phyloP scores from a whole-genome alignment of 306 rosid genomes.

The Fragaria ananassa region DNA sequence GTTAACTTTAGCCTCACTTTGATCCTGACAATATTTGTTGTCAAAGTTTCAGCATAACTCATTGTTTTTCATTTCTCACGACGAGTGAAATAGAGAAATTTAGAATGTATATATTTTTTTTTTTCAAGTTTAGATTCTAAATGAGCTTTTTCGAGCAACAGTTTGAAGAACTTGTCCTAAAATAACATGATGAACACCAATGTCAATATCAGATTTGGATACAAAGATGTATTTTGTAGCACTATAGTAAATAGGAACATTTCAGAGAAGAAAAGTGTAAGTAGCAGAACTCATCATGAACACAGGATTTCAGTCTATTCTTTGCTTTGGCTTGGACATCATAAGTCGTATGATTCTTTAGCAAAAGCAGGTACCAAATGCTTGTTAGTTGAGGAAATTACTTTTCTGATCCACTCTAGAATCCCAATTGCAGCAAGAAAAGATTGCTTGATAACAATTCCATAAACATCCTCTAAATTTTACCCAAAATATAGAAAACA shows the following conservation, averaged over 20 bases:
- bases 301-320: slow-evolving; percentile 5
- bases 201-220: not conserved
- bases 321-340: slow-evolving; percentile 27
- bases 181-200: not conserved
- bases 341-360: slow-evolving; percentile 15
- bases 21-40: not conserved
- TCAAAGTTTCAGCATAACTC: not conserved
- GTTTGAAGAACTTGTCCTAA: not conserved
- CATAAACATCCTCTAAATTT: not conserved
- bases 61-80: too few species aligned
- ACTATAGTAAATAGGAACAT: not conserved
- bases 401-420: not conserved
- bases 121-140: too few species aligned
- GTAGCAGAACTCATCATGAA: not conserved
- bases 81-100: not conserved
- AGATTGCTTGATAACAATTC: not conserved
- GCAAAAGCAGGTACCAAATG: slow-evolving; percentile 14
- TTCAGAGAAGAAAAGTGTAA: not conserved
- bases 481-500: not conserved
- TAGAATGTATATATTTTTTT: not conserved
- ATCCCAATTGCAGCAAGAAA: not conserved
- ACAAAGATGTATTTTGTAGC: not conserved
- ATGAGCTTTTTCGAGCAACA: not conserved
- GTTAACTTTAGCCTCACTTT: not conserved
- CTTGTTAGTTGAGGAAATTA: not conserved